phyloP scores from a whole-genome alignment of 176 grass and related monocot genomes.

The Musa acuminata region DNA sequence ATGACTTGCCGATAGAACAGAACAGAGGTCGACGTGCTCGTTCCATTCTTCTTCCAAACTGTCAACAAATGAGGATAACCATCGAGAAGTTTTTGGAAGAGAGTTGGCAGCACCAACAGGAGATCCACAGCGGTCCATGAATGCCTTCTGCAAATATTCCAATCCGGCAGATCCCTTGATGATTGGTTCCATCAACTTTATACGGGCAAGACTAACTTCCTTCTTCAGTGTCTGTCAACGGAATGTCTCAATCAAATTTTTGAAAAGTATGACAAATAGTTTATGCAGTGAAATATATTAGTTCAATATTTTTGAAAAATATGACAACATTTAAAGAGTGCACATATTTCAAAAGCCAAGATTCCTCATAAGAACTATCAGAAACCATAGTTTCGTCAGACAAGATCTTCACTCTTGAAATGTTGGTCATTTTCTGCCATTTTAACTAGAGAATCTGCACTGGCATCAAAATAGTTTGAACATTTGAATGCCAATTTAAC shows the following conservation, averaged over 20 bases:
- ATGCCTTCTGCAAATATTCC: constrained; percentile 89
- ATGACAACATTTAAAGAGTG: background rate
- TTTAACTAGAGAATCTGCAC: too few species aligned
- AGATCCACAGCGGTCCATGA: constrained; percentile 51
- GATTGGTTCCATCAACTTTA: constrained; percentile 67
- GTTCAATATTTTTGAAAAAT: background rate
- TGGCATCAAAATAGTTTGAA: too few species aligned
- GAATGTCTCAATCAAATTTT: background rate
- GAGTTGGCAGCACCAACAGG: constrained; percentile 33
- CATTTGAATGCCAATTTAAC: too few species aligned
- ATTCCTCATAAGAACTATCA: too few species aligned
- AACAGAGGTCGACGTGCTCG: constrained; percentile 42
- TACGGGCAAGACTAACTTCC: constrained; percentile 68
- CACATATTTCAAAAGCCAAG: background rate
- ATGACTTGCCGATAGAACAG: constrained; percentile 38
- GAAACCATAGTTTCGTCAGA: too few species aligned
- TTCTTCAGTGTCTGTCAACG: constrained; percentile 55
- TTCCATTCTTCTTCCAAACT: constrained; percentile 57
- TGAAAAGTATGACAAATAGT: too few species aligned
- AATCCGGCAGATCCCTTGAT: constrained; percentile 72
- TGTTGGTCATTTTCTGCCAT: too few species aligned
- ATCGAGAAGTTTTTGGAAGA: constrained; percentile 43
- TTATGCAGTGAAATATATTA: too few species aligned
- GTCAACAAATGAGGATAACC: constrained; percentile 24
- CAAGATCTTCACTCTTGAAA: too few species aligned